A percentile compares a stretch with the other conserved stretches of the same genome.
phyloP scores from a whole-genome alignment of 1,284 basidiomycete genomes.

The Tranzscheliella williamsii region DNA sequence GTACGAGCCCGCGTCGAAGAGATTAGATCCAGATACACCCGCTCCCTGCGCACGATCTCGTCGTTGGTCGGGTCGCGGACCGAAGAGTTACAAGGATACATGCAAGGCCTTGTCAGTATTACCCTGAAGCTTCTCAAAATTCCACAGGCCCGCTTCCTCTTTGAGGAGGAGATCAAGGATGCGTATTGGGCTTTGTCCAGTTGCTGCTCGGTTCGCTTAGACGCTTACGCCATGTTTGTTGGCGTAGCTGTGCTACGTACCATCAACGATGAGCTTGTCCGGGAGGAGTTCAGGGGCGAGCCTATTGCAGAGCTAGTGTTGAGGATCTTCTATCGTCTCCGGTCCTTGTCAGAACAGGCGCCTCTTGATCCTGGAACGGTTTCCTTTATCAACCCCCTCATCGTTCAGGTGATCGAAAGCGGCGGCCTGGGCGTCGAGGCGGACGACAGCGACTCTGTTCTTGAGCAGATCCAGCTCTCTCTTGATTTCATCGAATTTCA shows the following conservation, averaged over 20 bases:
- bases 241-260: constrained; percentile 45
- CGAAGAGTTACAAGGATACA: constrained; percentile 41
- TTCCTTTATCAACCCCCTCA: constrained; percentile 77
- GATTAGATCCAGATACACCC: constrained; percentile 24
- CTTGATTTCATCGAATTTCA: constrained; percentile 87
- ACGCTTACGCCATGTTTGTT: constrained; percentile 41
- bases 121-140: constrained; percentile 24
- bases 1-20: constrained; percentile 44
- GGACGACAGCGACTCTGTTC: constrained; percentile 70
- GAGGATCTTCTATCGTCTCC: constrained; percentile 83
- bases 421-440: constrained; percentile 71
- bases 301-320: constrained; percentile 69
- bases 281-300: constrained; percentile 48
- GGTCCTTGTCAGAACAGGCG: constrained; percentile 77
- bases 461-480: constrained; percentile 84
- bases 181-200: constrained; percentile 43
- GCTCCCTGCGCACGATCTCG: constrained; percentile 38
- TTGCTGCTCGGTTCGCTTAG: constrained; percentile 44
- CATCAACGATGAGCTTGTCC: constrained; percentile 45
- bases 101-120: constrained; percentile 37
- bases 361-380: constrained; percentile 85
- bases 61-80: constrained; percentile 40
- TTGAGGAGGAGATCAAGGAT: constrained; percentile 22
- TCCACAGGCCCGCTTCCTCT: constrained; percentile 34
- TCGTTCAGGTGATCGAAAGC: constrained; percentile 71